These are phyloP conservation scores for Chrysosporium queenslandicum DNA, from an alignment of 2,329 filamentous ascomycete genomes.

Conservation along the genomic window DNA sequence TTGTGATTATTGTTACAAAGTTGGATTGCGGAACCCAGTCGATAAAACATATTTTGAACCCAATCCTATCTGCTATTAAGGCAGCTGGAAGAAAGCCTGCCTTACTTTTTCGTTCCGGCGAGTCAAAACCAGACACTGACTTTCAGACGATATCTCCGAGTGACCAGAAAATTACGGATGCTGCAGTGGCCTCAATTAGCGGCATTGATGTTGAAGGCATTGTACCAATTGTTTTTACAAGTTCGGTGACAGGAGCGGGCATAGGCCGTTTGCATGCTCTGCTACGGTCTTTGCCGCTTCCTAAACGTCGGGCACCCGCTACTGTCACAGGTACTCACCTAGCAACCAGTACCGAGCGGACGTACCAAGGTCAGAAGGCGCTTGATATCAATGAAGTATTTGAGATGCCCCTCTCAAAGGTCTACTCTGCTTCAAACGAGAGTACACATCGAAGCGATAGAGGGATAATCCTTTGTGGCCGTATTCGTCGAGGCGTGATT, in stretches of 20 bases:
- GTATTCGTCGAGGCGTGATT: conserved; percentile 68
- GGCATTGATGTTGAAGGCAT: conserved; percentile 35
- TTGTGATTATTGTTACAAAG: conserved; percentile 81
- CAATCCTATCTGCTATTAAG: conserved; percentile 69
- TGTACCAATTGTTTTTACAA: conserved; percentile 81
- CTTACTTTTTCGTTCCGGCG: conserved; percentile 46
- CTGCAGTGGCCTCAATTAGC: conserved; percentile 39
- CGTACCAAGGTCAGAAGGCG: conserved; percentile 51
- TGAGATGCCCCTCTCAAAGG: conserved; percentile 56
- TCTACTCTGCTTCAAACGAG: conserved; percentile 35
- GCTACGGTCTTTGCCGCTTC: conserved; percentile 63
- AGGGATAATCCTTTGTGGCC: conserved; percentile 71
- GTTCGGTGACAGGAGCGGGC: conserved; percentile 72
- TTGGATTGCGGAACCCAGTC: conserved; percentile 71
- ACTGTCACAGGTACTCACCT: too few species aligned
- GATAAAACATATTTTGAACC: conserved; percentile 59
- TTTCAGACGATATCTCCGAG: conserved; percentile 47
- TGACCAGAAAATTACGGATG: conserved; percentile 51
- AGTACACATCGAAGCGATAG: conserved; percentile 38
- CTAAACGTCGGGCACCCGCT: conserved; percentile 37
- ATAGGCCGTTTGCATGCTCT: conserved; percentile 75
- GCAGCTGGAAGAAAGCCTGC: conserved; percentile 61
- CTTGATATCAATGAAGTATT: conserved; percentile 93
- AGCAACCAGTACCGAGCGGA: not conserved
- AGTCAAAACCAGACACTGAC: conserved; percentile 43